These are phyloP conservation scores for Pseudogymnoascus sp. DNA, from an alignment of 2,329 filamentous ascomycete genomes.

Conservation along the genomic window DNA sequence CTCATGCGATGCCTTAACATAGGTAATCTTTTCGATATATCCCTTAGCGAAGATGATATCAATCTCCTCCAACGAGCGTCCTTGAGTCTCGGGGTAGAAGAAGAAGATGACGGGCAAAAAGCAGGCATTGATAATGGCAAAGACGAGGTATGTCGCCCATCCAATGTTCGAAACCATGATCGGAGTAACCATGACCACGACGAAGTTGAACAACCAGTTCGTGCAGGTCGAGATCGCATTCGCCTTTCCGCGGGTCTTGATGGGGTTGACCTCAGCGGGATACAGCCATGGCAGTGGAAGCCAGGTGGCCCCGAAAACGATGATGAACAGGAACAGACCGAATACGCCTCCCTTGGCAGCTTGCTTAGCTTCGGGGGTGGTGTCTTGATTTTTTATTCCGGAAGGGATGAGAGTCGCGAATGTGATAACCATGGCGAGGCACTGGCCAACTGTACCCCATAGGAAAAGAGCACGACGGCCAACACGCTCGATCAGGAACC, in stretches of 20 bases:
- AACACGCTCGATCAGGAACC: conserved; percentile 44
- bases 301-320: conserved; percentile 6
- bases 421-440: conserved; percentile 2
- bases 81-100: conserved; percentile 57
- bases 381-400: not conserved
- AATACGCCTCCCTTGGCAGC: not conserved
- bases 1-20: conserved; percentile 37
- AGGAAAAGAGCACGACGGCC: conserved; percentile 65
- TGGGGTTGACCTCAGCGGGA: conserved; percentile 7
- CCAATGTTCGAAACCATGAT: conserved; percentile 8
- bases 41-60: conserved; percentile 25
- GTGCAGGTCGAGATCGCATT: conserved; percentile 1
- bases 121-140: conserved; percentile 3
- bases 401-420: conserved; percentile 1
- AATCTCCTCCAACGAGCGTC: conserved; percentile 34
- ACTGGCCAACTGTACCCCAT: not conserved
- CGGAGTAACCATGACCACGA: conserved; percentile 7
- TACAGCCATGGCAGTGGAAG: conserved; percentile 7
- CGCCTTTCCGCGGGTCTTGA: not conserved
- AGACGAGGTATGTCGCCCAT: conserved; percentile 7
- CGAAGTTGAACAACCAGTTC: conserved; percentile 10
- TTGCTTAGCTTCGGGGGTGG: not conserved
- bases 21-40: conserved; percentile 55
- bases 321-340: not conserved
- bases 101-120: conserved; percentile 42